A percentile compares a stretch with the other conserved stretches of the same genome.
phyloP scores from a whole-genome alignment of 2,329 filamentous ascomycete species.

The Proliferodiscus dingleyae region DNA sequence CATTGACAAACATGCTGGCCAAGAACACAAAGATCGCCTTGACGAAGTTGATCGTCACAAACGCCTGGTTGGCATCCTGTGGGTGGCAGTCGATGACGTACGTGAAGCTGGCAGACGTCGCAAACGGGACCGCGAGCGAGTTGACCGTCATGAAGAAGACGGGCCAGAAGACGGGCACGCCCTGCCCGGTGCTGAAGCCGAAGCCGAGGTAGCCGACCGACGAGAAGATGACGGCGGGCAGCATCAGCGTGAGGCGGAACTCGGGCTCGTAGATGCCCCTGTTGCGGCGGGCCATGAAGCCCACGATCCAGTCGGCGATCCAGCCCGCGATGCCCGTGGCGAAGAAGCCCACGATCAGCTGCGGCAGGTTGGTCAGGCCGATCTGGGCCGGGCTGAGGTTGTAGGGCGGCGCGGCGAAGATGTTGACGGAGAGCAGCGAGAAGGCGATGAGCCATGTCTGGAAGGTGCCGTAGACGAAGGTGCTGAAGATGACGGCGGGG shows the following conservation, averaged over 20 bases:
- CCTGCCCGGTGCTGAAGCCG: slow-evolving; percentile 30
- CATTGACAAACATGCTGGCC: slow-evolving; percentile 14
- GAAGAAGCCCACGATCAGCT: background rate
- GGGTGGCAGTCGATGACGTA: slow-evolving; percentile 38
- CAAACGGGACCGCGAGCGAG: slow-evolving; percentile 33
- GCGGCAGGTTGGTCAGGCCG: background rate
- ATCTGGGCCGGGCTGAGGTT: slow-evolving; percentile 1
- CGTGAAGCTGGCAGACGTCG: slow-evolving; percentile 32
- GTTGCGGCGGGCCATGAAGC: background rate
- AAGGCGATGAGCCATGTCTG: slow-evolving; percentile 29
- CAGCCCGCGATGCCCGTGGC: background rate
- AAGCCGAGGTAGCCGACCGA: slow-evolving; percentile 32
- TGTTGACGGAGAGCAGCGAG: background rate
- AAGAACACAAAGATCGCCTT: slow-evolving; percentile 34
- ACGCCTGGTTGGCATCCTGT: slow-evolving; percentile 35
- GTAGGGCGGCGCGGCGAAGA: slow-evolving; percentile 8
- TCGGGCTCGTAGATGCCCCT: slow-evolving; percentile 38
- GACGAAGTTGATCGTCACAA: slow-evolving; percentile 36
- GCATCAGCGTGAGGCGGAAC: slow-evolving; percentile 39
- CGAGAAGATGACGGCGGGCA: slow-evolving; percentile 1
- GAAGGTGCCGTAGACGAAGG: slow-evolving; percentile 2
- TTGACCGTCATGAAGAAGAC: slow-evolving; percentile 34
- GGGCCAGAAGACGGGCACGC: slow-evolving; percentile 25
- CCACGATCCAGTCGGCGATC: slow-evolving; percentile 1
- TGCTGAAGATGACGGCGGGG: slow-evolving; percentile 9